These are phyloP conservation scores for Hypomyces rosellus DNA, from an alignment of 2,329 filamentous ascomycete genomes.

Conservation along the genomic window DNA sequence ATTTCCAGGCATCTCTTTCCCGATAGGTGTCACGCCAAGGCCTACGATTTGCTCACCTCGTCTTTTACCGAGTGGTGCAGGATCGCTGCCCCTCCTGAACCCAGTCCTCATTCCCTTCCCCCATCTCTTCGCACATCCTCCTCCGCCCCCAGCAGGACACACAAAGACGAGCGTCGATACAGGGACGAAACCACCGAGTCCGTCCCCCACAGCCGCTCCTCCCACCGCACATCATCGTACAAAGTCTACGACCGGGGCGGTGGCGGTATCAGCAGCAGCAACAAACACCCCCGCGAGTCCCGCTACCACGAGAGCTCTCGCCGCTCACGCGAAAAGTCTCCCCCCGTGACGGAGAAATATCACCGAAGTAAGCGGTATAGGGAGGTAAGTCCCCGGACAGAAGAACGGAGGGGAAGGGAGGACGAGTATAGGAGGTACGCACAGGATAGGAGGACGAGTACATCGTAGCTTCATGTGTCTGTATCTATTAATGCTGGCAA, in stretches of 20 bases:
- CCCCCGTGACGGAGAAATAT: neutral
- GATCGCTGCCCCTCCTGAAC: no score
- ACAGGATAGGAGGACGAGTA: neutral
- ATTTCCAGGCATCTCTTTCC: constrained; percentile 70
- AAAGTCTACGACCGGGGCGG: no score
- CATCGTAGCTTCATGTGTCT: neutral
- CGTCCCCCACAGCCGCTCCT: neutral
- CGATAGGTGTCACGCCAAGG: constrained; percentile 45
- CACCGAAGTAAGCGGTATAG: neutral
- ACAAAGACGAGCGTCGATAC: no score
- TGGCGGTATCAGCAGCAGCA: neutral
- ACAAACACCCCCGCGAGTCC: constrained; percentile 1
- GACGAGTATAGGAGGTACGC: neutral
- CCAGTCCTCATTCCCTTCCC: no score
- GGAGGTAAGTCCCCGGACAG: neutral
- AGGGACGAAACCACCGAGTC: no score
- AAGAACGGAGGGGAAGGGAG: neutral
- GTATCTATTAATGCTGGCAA: no score
- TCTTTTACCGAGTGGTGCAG: constrained; percentile 5
- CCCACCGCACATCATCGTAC: no score
- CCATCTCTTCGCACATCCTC: neutral
- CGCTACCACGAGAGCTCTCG: neutral
- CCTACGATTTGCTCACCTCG: constrained; percentile 47
- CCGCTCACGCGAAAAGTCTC: constrained; percentile 4
- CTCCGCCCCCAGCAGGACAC: no score